A percentile compares a stretch with the other conserved stretches of the same genome.
Conservation (phyloP, 2,329 filamentous ascomycete genomes). For the Diplodia scrobiculata region DNA sequence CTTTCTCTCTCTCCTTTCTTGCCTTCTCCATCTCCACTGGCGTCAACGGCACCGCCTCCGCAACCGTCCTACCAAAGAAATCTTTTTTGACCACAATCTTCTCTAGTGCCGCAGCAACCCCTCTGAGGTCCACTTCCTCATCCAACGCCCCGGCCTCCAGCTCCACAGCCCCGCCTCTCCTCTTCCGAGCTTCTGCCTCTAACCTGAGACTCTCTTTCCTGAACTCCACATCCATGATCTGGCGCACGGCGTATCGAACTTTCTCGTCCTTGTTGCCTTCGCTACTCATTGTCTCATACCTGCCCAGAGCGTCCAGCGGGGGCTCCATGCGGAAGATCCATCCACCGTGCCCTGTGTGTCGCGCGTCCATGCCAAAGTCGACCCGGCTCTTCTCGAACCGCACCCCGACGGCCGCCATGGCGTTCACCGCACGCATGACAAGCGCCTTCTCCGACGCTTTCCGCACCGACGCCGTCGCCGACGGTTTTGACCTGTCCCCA, state of each 20-base stretch:
- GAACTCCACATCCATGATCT: slow-evolving; percentile 90
- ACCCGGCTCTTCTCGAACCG: slow-evolving; percentile 78
- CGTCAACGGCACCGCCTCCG: slow-evolving; percentile 47
- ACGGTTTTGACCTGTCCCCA: slow-evolving; percentile 36
- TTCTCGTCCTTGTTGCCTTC: slow-evolving; percentile 64
- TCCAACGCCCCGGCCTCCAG: slow-evolving; percentile 36
- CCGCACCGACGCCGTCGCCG: slow-evolving; percentile 76
- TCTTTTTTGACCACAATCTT: slow-evolving; percentile 64
- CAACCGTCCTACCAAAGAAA: slow-evolving; percentile 79
- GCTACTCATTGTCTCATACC: slow-evolving; percentile 68
- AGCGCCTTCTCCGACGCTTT: slow-evolving; percentile 82
- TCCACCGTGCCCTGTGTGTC: slow-evolving; percentile 53
- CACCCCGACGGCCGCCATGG: slow-evolving; percentile 81
- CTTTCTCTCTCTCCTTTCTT: slow-evolving; percentile 41
- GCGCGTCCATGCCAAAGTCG: slow-evolving; percentile 62
- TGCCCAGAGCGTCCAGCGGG: slow-evolving; percentile 75
- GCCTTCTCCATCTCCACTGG: slow-evolving; percentile 43
- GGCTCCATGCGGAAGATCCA: slow-evolving; percentile 97
- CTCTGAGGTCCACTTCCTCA: slow-evolving; percentile 31
- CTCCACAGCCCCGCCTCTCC: slow-evolving; percentile 46
- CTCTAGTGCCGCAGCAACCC: slow-evolving; percentile 31
- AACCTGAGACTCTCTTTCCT: slow-evolving; percentile 69
- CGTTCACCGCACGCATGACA: slow-evolving; percentile 75
- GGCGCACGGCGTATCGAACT: slow-evolving; percentile 87
- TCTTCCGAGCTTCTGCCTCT: slow-evolving; percentile 66